phyloP scores from a whole-genome alignment of 129 eudicot species.

The Solidago caesia region DNA sequence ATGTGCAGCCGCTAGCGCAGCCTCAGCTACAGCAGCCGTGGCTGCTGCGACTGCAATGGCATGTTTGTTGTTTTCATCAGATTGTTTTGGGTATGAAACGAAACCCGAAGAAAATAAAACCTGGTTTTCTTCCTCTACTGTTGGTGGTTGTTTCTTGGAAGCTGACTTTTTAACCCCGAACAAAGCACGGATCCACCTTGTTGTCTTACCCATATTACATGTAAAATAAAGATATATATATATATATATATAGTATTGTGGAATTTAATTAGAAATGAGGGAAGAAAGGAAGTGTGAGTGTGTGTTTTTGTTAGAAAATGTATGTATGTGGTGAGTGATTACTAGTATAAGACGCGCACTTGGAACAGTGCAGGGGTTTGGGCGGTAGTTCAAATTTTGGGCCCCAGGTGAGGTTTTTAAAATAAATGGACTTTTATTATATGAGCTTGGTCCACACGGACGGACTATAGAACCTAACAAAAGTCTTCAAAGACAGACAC shows the following conservation, averaged over 20 bases:
- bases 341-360: too few relatives aligned
- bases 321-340: neutral
- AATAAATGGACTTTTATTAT: conserved; percentile 29
- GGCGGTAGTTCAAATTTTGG: conserved; percentile 53
- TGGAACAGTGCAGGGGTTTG: conserved; percentile 25
- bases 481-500: conserved; percentile 20
- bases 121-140: neutral
- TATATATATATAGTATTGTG: neutral
- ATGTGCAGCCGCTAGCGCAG: conserved; percentile 94
- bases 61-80: conserved; percentile 67
- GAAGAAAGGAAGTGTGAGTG: neutral
- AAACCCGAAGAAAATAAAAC: conserved; percentile 5
- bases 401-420: conserved; percentile 24
- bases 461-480: conserved; percentile 32
- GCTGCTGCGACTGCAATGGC: conserved; percentile 98
- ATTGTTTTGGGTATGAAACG: conserved; percentile 1
- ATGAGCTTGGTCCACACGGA: conserved; percentile 22
- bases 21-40: conserved; percentile 96
- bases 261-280: neutral
- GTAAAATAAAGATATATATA: conserved; percentile 9
- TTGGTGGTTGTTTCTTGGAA: conserved; percentile 12
- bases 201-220: conserved; percentile 65
- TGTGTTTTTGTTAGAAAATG: neutral
- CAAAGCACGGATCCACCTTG: conserved; percentile 58
- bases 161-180: conserved; percentile 41